phyloP scores from a whole-genome alignment of 352 stramenopile genomes.

The Phytophthora foliorum region DNA sequence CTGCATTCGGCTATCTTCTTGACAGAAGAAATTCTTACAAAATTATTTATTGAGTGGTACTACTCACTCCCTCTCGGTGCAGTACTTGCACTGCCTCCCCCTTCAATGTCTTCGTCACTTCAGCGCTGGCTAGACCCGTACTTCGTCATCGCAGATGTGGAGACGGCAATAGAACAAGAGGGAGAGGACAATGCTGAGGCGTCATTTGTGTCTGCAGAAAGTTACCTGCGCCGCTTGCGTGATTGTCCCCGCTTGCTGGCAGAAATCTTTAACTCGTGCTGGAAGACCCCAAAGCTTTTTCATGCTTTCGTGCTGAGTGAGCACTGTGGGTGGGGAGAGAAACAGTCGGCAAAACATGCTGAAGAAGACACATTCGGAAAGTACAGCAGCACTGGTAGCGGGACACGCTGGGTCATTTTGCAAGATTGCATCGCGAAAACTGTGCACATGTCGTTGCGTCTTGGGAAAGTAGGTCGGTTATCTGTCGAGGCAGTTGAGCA shows the following conservation, averaged over 20 bases:
- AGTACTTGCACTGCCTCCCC: conserved; percentile 67
- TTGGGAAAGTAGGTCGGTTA: conserved; percentile 68
- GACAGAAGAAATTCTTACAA: conserved; percentile 51
- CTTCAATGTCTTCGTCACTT: conserved; percentile 75
- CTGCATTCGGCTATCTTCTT: conserved; percentile 75
- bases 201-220: conserved; percentile 37
- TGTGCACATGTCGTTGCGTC: conserved; percentile 76
- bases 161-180: conserved; percentile 44
- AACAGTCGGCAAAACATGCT: conserved; percentile 67
- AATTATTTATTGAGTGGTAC: conserved; percentile 86
- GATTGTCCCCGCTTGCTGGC: conserved; percentile 47
- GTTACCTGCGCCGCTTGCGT: conserved; percentile 44
- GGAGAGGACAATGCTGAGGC: conserved; percentile 36
- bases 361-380: conserved; percentile 84
- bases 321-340: conserved; percentile 73
- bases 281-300: conserved; percentile 65
- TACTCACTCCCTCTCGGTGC: conserved; percentile 74
- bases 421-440: conserved; percentile 79
- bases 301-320: conserved; percentile 80
- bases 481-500: conserved; percentile 82
- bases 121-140: conserved; percentile 82
- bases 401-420: conserved; percentile 73
- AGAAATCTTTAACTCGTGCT: conserved; percentile 72
- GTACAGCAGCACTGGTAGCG: conserved; percentile 63
- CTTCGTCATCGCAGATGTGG: conserved; percentile 51